Evolutionary conservation across 2,329 filamentous ascomycete species (phyloP).

Genomic region (Neofusicoccum umdonicola): DNA sequence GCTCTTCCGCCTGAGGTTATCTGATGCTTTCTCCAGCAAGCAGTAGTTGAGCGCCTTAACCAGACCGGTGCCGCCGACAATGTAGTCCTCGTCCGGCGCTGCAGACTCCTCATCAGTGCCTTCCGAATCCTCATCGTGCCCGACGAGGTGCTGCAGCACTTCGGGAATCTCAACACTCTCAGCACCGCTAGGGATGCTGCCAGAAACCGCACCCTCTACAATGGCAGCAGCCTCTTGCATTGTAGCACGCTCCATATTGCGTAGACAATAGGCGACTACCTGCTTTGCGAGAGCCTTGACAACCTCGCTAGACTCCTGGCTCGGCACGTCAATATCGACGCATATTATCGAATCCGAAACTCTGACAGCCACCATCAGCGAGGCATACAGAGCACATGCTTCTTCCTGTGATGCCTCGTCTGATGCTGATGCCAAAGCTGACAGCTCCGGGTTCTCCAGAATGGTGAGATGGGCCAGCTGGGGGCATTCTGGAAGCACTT

Average conservation of each 20-base stretch:
- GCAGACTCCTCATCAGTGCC: conserved; percentile 62
- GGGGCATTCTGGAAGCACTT: conserved; percentile 81
- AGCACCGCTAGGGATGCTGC: conserved; percentile 41
- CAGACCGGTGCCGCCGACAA: conserved; percentile 91
- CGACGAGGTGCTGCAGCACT: conserved; percentile 82
- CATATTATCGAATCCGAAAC: conserved; percentile 82
- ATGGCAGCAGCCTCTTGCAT: conserved; percentile 58
- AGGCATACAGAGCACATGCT: conserved; percentile 89
- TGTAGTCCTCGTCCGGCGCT: conserved; percentile 88
- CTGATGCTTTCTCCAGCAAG: conserved; percentile 73
- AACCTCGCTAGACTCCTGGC: conserved; percentile 77
- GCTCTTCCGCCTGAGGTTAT: conserved; percentile 38
- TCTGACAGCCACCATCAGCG: conserved; percentile 80
- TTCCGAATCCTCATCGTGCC: conserved; percentile 56
- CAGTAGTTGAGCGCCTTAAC: conserved; percentile 92
- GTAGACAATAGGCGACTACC: conserved; percentile 89
- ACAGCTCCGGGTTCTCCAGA: conserved; percentile 73
- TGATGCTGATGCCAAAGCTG: conserved; percentile 68
- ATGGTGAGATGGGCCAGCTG: conserved; percentile 83
- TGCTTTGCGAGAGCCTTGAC: conserved; percentile 91
- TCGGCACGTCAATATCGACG: conserved; percentile 87
- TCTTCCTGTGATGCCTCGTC: conserved; percentile 85
- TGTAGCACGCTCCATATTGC: conserved; percentile 81
- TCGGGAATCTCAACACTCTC: conserved; percentile 65
- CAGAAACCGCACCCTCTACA: conserved; percentile 33